Base-by-base conservation (phyloP, 805 yeast genomes). In the Nakazawaea holstii region DNA sequence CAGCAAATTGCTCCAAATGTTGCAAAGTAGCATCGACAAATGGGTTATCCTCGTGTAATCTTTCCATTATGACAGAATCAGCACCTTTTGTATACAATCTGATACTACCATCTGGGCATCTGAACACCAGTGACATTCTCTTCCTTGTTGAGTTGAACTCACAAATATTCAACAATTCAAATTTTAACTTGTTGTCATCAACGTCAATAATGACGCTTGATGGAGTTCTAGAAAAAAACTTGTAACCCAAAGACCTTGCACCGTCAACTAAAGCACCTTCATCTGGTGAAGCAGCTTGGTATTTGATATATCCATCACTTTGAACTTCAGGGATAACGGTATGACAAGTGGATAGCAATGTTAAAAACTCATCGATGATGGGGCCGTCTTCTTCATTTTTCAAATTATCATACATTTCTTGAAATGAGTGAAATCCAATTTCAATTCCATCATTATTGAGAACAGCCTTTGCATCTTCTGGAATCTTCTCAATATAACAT, bases 261-360 rank as follows among this genome's bases (percentile, higher is more conserved):
- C 99, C 99, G 57, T 91, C 90, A 2, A 94, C 99, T 52, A 94
- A 73, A 0, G 99, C 99, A 44, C 99, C 99, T 70, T 95, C 99
- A 69, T 94, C 99, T 0, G 99, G 99, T 0, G 98, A 91, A 0
- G 99, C 97, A 1, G 99, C 99, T 67, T 94, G 99, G 63, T 95
- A 94, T 62, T 88, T 91, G 53, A 94, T 82, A 2, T 73, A 55
- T 0, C 86, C 87, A 48, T 69, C 70, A 1, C 73, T 81, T 51
- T 74, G 75, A 15, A 77, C 70, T 63, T 94, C 99, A 0, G 99
- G 99, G 52, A 94, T 94, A 36, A 94, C 99, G 0, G 99, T 95
- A 59, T 94, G 99, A 63, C 99, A 94, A 0, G 96, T 82, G 35
- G 98, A 88, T 50, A 94, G 70, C 42, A 91, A 69, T 0, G 91